Evolutionary conservation across 2,329 filamentous ascomycete genomes (phyloP), one percentile per base, ranked within the genome.

Genomic region (Scytalidium sp.): DNA sequence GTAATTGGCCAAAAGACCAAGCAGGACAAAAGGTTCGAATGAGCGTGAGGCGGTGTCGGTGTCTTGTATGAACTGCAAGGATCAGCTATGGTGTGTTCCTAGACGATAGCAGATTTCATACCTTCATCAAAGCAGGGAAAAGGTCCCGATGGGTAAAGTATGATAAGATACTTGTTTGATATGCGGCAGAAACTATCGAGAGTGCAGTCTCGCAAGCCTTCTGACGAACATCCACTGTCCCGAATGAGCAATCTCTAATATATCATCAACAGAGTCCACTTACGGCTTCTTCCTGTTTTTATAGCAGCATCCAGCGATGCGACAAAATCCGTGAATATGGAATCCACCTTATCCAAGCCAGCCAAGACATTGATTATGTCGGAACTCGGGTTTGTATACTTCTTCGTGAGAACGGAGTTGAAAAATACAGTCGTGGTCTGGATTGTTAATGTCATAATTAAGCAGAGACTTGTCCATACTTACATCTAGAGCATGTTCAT

Each of bases 131-230:
- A 8, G 91, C 86, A 19, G 93, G 93, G 63, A 99, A 99, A 29
- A 97, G 77, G 66, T 99, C 94, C 58, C 90, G 80, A 64, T 97
- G 92, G 39, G 94, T 94, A 64, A 99, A 90, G 69, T 97, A 99
- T 1, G 92, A 95, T 48, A 97, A 79, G 19, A 99, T 77, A 43
- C 90, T 94, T 3, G 94, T 97, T 70, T 96, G 91, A 67, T 97
- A 97, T 50, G 92, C 92, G n/a, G 93, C 92, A 9, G 92, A 90
- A 6, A 90, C 88, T 49, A 96, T 84, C 13, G 91, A 87, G 51
- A 97, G 78, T 7, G 92, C 84, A 41, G 90, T 86, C 59, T 88
- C 80, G 23, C 97, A 81, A 7, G 92, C 93, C 65, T 89, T 91
- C 57, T 85, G 79, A 50, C 92, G 85, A 46, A 94, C 65, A 36